Percentiles rank a stretch among this genome's conserved stretches.
Evolutionary conservation across 139 green algal genomes (phyloP).

Genomic region (Tetraselmis striata): DNA sequence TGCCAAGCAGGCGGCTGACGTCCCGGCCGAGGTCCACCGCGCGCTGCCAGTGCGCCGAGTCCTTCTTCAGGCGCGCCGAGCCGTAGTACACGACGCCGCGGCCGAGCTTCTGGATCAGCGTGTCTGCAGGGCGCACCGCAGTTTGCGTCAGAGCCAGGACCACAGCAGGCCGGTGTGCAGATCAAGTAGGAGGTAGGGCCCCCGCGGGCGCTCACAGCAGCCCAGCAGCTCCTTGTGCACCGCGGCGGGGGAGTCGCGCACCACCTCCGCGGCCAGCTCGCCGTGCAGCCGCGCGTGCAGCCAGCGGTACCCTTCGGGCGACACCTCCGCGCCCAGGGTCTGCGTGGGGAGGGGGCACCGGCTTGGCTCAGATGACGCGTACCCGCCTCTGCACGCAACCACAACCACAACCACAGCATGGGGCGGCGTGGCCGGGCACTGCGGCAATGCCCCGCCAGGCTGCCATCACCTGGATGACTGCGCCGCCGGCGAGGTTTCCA

Average conservation of each 20-base stretch:
- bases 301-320: constrained; percentile 37
- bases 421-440: neutral
- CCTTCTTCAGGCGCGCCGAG: constrained; percentile 37
- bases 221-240: constrained; percentile 53
- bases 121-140: too few species aligned
- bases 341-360: neutral
- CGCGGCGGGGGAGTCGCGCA: constrained; percentile 34
- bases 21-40: constrained; percentile 25
- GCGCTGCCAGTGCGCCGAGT: constrained; percentile 32
- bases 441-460: too few species aligned
- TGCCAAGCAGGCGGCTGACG: constrained; percentile 48
- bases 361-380: too few species aligned
- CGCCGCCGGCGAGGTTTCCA: constrained; percentile 51
- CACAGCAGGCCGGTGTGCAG: neutral
- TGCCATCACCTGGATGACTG: constrained; percentile 45
- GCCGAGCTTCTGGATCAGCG: constrained; percentile 47
- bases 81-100: constrained; percentile 65
- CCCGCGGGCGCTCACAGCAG: constrained; percentile 21
- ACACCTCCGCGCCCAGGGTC: constrained; percentile 47
- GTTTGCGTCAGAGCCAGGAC: neutral
- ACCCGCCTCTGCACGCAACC: neutral
- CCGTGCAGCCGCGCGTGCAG: constrained; percentile 42
- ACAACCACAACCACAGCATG: neutral
- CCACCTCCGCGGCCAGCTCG: constrained; percentile 41
- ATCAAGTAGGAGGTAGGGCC: too few species aligned